Evolutionary conservation across 306 rosid species (phyloP), one percentile per base, ranked within the genome.

Genomic region (Arachis stenosperma): DNA sequence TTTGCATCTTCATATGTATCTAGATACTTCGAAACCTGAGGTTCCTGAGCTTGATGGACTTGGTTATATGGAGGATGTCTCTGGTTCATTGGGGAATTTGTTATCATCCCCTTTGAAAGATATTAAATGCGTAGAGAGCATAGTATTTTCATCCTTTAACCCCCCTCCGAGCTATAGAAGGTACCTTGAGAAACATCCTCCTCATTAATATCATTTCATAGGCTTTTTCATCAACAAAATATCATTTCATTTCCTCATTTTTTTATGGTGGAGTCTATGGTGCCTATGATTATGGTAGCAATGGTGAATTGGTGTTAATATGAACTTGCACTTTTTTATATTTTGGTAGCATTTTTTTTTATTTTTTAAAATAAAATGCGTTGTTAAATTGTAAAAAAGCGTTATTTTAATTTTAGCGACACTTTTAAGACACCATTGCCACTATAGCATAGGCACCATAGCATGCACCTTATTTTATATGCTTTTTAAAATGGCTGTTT

Each of bases 81-180:
- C 99, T 65, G 99, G 97, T 74, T 91, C 99, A 43, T 80, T 91
- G 70, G 75, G 91, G 66, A 95, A 85, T 87, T 87, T 95, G 78
- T 81, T 91, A 30, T 83, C 86, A 41, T 78, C 96, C 71, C 77
- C 97, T 7, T 76, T 74, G 40, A 87, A 86, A 86, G 99, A 90
- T 84, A 84, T 88, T 78, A 88, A 86, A 83, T 95, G 95, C 40
- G 82, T 90, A 40, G 99, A 95, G 82, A 87, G 92, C 85, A 72
- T 95, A 74, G 97, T 91, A 69, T 95, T 95, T 88, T 95, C 99
- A 67, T 87, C 98, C 78, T 88, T 95, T 54, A 95, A 95, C 82
- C 99, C 98, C 67, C 96, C 99, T 77, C 99, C 99, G 50, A 87
- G 90, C 92, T 87, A 88, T 73, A 90, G 99, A 88, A 87, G 97